Conservation (phyloP, 2,329 filamentous ascomycete genomes). For the Cladosporium halotolerans region DNA sequence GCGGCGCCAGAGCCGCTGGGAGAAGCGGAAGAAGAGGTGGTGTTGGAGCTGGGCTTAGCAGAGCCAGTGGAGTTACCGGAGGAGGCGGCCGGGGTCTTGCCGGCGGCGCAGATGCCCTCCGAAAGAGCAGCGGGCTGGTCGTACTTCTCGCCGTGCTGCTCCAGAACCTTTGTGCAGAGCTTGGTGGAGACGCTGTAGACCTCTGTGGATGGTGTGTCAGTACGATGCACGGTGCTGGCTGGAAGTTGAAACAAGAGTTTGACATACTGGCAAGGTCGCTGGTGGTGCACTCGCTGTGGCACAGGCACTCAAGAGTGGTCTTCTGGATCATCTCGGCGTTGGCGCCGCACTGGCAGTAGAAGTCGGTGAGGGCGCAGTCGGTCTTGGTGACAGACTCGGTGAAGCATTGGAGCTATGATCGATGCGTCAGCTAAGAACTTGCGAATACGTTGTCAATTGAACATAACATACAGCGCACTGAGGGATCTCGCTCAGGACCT, state of each 20-base stretch:
- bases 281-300: constrained; percentile 30
- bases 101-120: constrained; percentile 14
- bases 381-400: constrained; percentile 40
- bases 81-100: constrained; percentile 3
- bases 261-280: constrained; percentile 35
- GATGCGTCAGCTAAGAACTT: not conserved
- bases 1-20: constrained; percentile 10
- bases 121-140: constrained; percentile 7
- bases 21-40: constrained; percentile 16
- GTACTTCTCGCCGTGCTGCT: constrained; percentile 16
- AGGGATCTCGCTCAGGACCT: constrained; percentile 4
- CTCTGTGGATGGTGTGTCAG: constrained; percentile 13
- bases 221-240: not conserved
- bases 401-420: constrained; percentile 39
- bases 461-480: constrained; percentile 5
- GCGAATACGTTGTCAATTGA: too few species aligned
- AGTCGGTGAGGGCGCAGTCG: constrained; percentile 43
- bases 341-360: constrained; percentile 48
- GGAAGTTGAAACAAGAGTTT: not conserved
- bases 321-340: constrained; percentile 31
- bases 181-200: constrained; percentile 16
- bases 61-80: constrained; percentile 21
- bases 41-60: constrained; percentile 22
- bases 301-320: constrained; percentile 37
- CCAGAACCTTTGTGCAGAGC: constrained; percentile 22